Conservation (phyloP, 495 filamentous ascomycete genomes). For the Lophium mytilinum region DNA sequence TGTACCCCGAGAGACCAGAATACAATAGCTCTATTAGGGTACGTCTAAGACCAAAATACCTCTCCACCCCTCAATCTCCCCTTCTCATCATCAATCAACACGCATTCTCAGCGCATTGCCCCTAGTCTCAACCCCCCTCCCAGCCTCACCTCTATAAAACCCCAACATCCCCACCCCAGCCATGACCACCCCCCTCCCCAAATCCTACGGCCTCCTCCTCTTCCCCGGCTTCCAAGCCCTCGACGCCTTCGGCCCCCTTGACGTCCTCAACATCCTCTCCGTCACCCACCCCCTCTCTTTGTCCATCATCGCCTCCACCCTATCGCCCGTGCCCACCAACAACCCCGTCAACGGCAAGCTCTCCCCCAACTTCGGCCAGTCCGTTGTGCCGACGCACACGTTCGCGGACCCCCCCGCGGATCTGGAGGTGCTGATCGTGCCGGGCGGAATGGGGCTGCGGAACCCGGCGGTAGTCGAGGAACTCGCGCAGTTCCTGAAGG, state of each 20-base stretch:
- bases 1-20: too few species aligned
- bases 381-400: constrained; percentile 55
- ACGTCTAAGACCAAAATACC: too few species aligned
- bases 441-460: constrained; percentile 51
- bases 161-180: not conserved
- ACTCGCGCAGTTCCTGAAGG: constrained; percentile 41
- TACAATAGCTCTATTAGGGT: too few species aligned
- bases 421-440: constrained; percentile 59
- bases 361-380: constrained; percentile 34
- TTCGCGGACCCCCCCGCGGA: constrained; percentile 39
- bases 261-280: constrained; percentile 43
- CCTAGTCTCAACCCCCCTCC: too few species aligned
- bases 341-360: constrained; percentile 7
- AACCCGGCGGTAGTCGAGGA: constrained; percentile 29
- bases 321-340: constrained; percentile 43
- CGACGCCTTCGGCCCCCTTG: constrained; percentile 20
- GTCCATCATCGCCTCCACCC: constrained; percentile 44
- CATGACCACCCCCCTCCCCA: constrained; percentile 3
- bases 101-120: too few species aligned
- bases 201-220: constrained; percentile 13
- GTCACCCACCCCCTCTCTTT: constrained; percentile 34
- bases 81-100: too few species aligned
- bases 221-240: constrained; percentile 19
- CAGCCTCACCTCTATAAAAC: too few species aligned
- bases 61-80: too few species aligned